Evolutionary conservation across 495 filamentous ascomycete genomes (phyloP), one percentile per base, ranked within the genome.

Genomic region (Xylaria scruposa): DNA sequence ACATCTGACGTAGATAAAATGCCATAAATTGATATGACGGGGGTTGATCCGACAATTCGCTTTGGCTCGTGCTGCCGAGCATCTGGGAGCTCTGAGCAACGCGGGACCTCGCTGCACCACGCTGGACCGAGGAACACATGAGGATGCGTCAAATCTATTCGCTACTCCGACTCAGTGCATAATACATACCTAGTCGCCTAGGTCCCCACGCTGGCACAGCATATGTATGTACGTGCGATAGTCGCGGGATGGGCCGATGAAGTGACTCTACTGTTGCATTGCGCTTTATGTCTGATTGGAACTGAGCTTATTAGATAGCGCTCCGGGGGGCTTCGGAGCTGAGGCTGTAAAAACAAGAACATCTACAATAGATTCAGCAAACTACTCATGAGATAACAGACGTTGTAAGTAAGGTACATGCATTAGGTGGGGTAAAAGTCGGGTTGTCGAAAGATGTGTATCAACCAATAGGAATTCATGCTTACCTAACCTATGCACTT

Each of bases 1-100:
- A 15, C 26, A 36, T 67, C 65, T 67, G 65, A 67, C 65, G 65
- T 67, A 67, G 65, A 44, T 38, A 19, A 53, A 24, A 42, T 47
- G 42, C 38, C 46, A n/a, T 40, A 40, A 26, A 26, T 26, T 56
- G 29, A 29, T 49, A 31, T 59, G 54, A 33, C 54, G 17, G 3
- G 17, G 33, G 31, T 47, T 54, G n/a, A 67, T 56, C 49, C 64
- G 49, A 67, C 8, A 15, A 1, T n/a, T 67, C 42, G 63, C 44
- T 8, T 51, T 42, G 63, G 63, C 31, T 51, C 4, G 13, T 49
- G 44, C 44, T 21, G 8, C 63, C 38, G 26, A 42, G 38, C 38
- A 46, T 42, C 38, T 42, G 38, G 38, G 38, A 29, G 54, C 26
- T 12, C 24, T 49, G 58, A 60, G 58, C 33, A n/a, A 60, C 58